These are phyloP conservation scores for Yamadazyma kitorensis DNA, from an alignment of 805 yeast genomes.

Conservation along the genomic window DNA sequence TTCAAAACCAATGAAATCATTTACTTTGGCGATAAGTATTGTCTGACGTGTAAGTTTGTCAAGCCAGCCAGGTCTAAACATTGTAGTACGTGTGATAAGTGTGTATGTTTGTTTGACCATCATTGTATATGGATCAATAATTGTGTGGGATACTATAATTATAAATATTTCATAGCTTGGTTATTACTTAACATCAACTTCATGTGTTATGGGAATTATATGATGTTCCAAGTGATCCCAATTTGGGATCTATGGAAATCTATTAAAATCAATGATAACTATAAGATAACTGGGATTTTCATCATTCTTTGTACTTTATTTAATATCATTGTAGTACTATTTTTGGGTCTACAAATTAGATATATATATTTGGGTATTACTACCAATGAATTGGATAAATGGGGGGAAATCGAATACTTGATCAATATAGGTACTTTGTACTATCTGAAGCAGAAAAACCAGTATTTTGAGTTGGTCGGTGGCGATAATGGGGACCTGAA, in stretches of 20 bases:
- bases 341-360: slow-evolving; percentile 44
- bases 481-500: too few species aligned
- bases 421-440: slow-evolving; percentile 26
- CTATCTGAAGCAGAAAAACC: slow-evolving; percentile 14
- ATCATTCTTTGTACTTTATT: slow-evolving; percentile 38
- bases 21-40: slow-evolving; percentile 44
- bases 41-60: slow-evolving; percentile 45
- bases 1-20: slow-evolving; percentile 50
- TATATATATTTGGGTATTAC: slow-evolving; percentile 66
- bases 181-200: slow-evolving; percentile 45
- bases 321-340: slow-evolving; percentile 34
- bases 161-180: slow-evolving; percentile 56
- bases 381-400: slow-evolving; percentile 70
- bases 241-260: slow-evolving; percentile 16
- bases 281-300: slow-evolving; percentile 42
- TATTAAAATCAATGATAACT: slow-evolving; percentile 23
- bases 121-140: slow-evolving; percentile 69
- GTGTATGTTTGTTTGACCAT: slow-evolving; percentile 52
- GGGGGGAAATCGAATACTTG: slow-evolving; percentile 61
- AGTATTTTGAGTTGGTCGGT: slow-evolving; percentile 23
- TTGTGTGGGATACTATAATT: slow-evolving; percentile 71
- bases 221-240: slow-evolving; percentile 27
- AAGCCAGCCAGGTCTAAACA: slow-evolving; percentile 66
- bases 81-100: slow-evolving; percentile 56
- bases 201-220: slow-evolving; percentile 39